These are phyloP conservation scores for Ogataea sp. DNA, from an alignment of 805 yeast genomes.

Conservation along the genomic window DNA sequence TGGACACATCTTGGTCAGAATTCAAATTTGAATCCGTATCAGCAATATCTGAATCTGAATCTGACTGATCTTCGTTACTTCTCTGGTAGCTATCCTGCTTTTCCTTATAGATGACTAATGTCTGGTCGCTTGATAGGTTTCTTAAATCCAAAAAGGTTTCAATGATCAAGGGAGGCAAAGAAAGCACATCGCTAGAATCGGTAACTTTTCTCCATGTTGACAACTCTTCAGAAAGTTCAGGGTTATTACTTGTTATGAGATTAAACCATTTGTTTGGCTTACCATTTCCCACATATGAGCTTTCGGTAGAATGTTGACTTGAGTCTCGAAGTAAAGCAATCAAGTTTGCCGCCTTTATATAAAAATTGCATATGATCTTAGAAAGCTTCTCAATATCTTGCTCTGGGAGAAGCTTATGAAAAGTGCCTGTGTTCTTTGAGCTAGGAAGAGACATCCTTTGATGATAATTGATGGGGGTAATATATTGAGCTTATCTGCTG, in stretches of 20 bases:
- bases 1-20: too few species aligned
- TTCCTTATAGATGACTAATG: conserved; percentile 14
- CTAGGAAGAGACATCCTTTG: not conserved
- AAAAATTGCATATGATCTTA: not conserved
- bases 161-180: conserved; percentile 74
- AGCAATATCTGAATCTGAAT: conserved; percentile 52
- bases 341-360: not conserved
- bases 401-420: not conserved
- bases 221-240: conserved; percentile 44
- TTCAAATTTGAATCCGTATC: conserved; percentile 46
- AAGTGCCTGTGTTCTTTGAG: not conserved
- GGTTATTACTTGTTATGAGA: conserved; percentile 34
- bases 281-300: conserved; percentile 11
- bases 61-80: conserved; percentile 30
- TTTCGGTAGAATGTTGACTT: not conserved
- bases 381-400: not conserved
- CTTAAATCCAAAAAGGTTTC: conserved; percentile 50
- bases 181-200: conserved; percentile 23
- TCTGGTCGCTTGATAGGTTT: conserved; percentile 4
- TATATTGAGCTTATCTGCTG: not conserved
- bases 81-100: too few species aligned
- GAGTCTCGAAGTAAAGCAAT: not conserved
- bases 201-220: conserved; percentile 43
- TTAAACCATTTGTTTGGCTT: conserved; percentile 58
- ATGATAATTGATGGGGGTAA: not conserved